Conservation (phyloP, 2,329 filamentous ascomycete species). For the Talaromyces sp. region DNA sequence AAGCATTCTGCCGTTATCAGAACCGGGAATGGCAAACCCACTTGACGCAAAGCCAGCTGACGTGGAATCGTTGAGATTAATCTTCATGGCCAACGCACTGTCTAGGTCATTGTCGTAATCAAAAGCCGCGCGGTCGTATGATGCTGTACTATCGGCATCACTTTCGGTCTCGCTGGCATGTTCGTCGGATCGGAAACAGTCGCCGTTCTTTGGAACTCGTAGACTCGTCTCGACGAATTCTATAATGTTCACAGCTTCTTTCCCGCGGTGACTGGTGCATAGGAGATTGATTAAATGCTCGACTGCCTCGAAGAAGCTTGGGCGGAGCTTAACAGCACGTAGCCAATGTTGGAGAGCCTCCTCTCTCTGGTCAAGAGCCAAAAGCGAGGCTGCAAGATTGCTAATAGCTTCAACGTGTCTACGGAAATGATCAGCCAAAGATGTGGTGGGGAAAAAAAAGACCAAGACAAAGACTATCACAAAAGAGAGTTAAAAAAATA, state of each 20-base stretch:
- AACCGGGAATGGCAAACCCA: slow-evolving; percentile 76
- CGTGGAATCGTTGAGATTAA: slow-evolving; percentile 23
- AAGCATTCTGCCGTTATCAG: slow-evolving; percentile 86
- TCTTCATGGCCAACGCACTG: slow-evolving; percentile 19
- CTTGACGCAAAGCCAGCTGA: slow-evolving; percentile 63
- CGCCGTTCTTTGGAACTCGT: slow-evolving; percentile 45
- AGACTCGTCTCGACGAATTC: slow-evolving; percentile 74
- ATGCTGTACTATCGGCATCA: slow-evolving; percentile 49
- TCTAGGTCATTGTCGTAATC: slow-evolving; percentile 48
- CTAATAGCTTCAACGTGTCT: slow-evolving; percentile 90
- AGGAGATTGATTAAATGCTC: slow-evolving; percentile 88
- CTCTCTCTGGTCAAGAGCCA: slow-evolving; percentile 72
- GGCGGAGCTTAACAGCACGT: slow-evolving; percentile 72
- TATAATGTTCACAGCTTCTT: slow-evolving; percentile 82
- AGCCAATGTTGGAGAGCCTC: slow-evolving; percentile 86
- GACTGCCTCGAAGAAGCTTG: slow-evolving; percentile 87
- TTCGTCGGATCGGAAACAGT: slow-evolving; percentile 46
- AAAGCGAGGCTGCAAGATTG: slow-evolving; percentile 82
- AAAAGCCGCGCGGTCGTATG: slow-evolving; percentile 52
- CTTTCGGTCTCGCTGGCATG: slow-evolving; percentile 55
- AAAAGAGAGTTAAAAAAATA: neutral
- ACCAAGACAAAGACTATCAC: slow-evolving; percentile 1
- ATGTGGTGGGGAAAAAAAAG: slow-evolving; percentile 12
- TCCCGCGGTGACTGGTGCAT: slow-evolving; percentile 72
- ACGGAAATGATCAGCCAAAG: slow-evolving; percentile 12